Conservation (phyloP, 768 basidiomycete genomes). For the Mycena belliarum region DNA sequence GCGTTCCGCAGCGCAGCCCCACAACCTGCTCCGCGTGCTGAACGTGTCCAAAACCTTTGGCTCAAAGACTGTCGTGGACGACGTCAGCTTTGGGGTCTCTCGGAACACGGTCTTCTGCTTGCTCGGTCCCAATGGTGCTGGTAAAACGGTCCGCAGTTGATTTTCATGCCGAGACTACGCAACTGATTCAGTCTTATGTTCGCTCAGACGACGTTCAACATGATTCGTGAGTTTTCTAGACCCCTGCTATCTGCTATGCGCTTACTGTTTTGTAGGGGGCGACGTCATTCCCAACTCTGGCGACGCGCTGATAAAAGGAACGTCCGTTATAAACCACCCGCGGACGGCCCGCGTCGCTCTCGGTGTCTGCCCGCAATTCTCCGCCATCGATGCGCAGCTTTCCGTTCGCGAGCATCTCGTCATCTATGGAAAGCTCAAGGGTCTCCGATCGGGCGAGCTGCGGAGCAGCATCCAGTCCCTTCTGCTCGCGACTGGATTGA, state of each 20-base stretch:
- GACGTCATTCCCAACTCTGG: conserved; percentile 68
- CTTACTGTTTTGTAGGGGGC: conserved; percentile 47
- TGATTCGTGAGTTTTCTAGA: conserved; percentile 60
- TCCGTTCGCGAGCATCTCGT: conserved; percentile 77
- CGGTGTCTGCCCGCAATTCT: conserved; percentile 85
- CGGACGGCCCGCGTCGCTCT: conserved; percentile 65
- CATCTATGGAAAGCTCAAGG: conserved; percentile 75
- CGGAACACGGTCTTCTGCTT: conserved; percentile 67
- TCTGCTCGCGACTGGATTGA: conserved; percentile 58
- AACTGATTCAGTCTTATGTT: no score
- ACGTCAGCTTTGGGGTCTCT: conserved; percentile 69
- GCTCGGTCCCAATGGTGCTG: conserved; percentile 82
- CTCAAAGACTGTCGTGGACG: conserved; percentile 62
- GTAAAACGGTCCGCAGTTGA: conserved; percentile 55
- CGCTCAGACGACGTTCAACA: conserved; percentile 66
- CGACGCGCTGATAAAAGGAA: conserved; percentile 66
- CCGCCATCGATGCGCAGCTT: conserved; percentile 76
- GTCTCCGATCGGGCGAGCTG: conserved; percentile 54
- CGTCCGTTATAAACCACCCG: conserved; percentile 66
- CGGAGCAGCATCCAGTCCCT: conserved; percentile 55
- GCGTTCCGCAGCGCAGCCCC: conserved; percentile 44
- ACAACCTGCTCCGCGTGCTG: conserved; percentile 63
- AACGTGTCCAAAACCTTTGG: conserved; percentile 63
- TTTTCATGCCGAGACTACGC: no score
- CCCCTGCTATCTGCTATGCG: neutral